A percentile compares a stretch with the other conserved stretches of the same genome.
Conservation (phyloP, 148 eudicot genomes). For the Rhododendron simsii region DNA sequence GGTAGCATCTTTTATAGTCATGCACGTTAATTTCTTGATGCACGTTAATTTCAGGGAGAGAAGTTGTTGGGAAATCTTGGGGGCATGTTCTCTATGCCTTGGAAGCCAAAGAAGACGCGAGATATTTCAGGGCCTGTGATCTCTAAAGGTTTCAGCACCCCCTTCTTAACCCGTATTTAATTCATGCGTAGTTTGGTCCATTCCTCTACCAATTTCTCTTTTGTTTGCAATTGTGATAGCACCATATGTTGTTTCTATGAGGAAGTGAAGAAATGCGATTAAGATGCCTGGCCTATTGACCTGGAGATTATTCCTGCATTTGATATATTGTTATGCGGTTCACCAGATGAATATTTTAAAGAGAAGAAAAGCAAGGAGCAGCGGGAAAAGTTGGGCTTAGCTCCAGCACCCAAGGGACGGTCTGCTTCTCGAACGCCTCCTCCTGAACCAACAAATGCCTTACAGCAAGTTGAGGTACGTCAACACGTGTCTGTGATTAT, state of each 20-base stretch:
- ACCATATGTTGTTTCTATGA: neutral
- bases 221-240: neutral
- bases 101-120: constrained; percentile 80
- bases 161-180: neutral
- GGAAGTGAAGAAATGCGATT: neutral
- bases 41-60: constrained; percentile 57
- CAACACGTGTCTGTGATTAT: neutral
- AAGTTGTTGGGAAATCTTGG: constrained; percentile 78
- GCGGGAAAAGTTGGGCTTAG: constrained; percentile 60
- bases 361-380: constrained; percentile 48
- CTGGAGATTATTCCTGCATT: neutral
- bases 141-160: constrained; percentile 41
- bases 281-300: neutral
- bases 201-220: neutral
- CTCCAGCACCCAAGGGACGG: constrained; percentile 35
- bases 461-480: constrained; percentile 73
- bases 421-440: constrained; percentile 42
- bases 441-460: constrained; percentile 58
- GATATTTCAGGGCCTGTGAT: constrained; percentile 55
- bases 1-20: neutral
- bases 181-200: neutral
- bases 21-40: constrained; percentile 4
- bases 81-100: constrained; percentile 88
- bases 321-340: neutral
- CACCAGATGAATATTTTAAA: constrained; percentile 21